Conservation (phyloP, 2,329 filamentous ascomycete genomes). For the Fusarium marasasianum region DNA sequence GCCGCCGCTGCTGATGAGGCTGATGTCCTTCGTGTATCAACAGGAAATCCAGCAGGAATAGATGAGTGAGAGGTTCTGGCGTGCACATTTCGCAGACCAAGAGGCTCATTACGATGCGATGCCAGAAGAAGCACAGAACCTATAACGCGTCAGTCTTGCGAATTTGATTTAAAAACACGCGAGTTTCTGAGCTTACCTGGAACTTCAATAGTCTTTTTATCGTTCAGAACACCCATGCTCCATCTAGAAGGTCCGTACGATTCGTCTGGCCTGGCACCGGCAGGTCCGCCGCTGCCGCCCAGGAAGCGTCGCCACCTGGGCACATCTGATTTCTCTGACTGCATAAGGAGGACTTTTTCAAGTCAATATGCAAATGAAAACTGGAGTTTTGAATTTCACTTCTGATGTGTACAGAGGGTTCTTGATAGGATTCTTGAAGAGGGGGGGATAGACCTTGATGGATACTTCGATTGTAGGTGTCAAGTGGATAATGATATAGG, state of each 20-base stretch:
- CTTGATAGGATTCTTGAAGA: not conserved
- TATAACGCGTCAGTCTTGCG: conserved; percentile 41
- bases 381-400: not conserved
- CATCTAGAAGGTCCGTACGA: conserved; percentile 53
- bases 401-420: not conserved
- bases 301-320: conserved; percentile 36
- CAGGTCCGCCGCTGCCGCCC: conserved; percentile 14
- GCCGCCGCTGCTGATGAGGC: conserved; percentile 25
- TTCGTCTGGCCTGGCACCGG: conserved; percentile 12
- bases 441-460: conserved; percentile 9
- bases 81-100: conserved; percentile 66
- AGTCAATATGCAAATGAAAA: not conserved
- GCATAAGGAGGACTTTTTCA: conserved; percentile 15
- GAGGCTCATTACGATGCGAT: conserved; percentile 64
- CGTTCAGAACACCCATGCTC: conserved; percentile 85
- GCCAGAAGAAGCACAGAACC: conserved; percentile 68
- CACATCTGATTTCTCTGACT: conserved; percentile 15
- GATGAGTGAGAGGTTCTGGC: conserved; percentile 68
- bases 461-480: conserved; percentile 1
- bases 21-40: conserved; percentile 48
- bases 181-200: conserved; percentile 67
- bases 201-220: conserved; percentile 83
- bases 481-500: not conserved
- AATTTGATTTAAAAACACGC: not conserved
- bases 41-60: conserved; percentile 57